Evolutionary conservation across 108 stramenopile species (phyloP), one percentile per base, ranked within the genome.

Genomic region (Parmales sp.): DNA sequence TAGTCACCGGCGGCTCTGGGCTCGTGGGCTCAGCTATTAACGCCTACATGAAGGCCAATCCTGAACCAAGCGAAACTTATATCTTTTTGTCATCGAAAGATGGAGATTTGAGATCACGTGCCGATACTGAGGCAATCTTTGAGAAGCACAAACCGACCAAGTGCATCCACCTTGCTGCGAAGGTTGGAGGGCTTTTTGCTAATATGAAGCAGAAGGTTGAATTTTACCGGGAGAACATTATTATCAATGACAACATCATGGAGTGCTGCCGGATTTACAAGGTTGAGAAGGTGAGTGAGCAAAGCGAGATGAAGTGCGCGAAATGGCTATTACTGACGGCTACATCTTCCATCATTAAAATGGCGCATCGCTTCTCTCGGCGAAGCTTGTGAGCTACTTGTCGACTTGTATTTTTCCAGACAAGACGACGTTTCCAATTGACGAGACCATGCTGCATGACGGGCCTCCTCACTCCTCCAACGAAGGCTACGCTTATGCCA

Each of bases 381-480:
- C n/a, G n/a, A n/a, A 99, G 82, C 89, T 99, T 23, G 98, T 99
- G 38, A 89, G 89, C 72, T 92, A 94, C 76, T 82, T 99, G 48
- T 88, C 86, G 44, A 99, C 98, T 23, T 97, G 98, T 81, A 92
- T 99, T 81, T 99, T 97, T 83, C 98, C 98, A 39, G 96, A 97
- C 84, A 97, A 99, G 84, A 97, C 95, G 36, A 93, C 92, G 45
- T 99, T 95, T 77, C 98, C 98, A 54, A 99, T 99, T 68, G 93
- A 99, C 72, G 98, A 99, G 81, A 96, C 94, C 72, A 99, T 97
- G 98, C 77, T 97, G 25, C 96, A 98, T 85, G 79, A 92, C 70
- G 97, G 98, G 18, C 93, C 98, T 26, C 98, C 98, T 19, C 98
- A 99, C 73, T 73, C 82, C 37, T 82, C 81, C 73, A 99, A 99